These are phyloP conservation scores for Solanum pinnatisectum DNA, from an alignment of 257 asterid species.

Conservation along the genomic window DNA sequence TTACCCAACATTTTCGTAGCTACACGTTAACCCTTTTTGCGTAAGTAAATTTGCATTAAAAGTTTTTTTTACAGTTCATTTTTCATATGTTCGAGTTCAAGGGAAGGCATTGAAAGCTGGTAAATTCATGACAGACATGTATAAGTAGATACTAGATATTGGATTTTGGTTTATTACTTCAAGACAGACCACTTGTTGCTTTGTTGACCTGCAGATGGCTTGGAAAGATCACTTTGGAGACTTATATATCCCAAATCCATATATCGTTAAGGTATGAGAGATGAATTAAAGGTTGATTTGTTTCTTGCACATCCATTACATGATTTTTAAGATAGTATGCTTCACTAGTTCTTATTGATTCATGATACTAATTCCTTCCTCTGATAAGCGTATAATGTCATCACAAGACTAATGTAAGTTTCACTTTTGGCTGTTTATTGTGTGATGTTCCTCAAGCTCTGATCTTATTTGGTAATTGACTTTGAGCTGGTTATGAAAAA, in stretches of 20 bases:
- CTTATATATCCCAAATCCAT: conserved; percentile 81
- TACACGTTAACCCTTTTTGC: conserved; percentile 79
- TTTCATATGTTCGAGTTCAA: not conserved
- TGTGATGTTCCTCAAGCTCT: not conserved
- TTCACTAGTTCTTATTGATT: not conserved
- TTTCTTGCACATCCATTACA: not conserved
- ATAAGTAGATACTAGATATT: not conserved
- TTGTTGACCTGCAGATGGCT: conserved; percentile 59
- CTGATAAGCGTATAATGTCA: not conserved
- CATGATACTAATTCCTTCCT: not conserved
- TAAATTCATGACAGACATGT: not conserved
- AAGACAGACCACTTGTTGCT: not conserved
- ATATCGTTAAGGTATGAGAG: conserved; percentile 78
- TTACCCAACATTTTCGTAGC: conserved; percentile 78
- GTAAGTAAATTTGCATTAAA: conserved; percentile 35
- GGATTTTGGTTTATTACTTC: not conserved
- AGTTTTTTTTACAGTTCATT: not conserved
- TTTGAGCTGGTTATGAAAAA: not conserved
- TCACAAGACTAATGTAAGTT: not conserved
- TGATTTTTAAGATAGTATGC: not conserved
- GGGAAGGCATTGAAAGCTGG: not conserved
- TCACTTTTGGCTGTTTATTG: not conserved
- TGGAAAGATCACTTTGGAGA: conserved; percentile 87
- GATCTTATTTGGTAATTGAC: not conserved
- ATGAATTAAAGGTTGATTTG: not conserved